phyloP scores from a whole-genome alignment of 768 basidiomycete species.

The Coprinopsis marcescibilis region DNA sequence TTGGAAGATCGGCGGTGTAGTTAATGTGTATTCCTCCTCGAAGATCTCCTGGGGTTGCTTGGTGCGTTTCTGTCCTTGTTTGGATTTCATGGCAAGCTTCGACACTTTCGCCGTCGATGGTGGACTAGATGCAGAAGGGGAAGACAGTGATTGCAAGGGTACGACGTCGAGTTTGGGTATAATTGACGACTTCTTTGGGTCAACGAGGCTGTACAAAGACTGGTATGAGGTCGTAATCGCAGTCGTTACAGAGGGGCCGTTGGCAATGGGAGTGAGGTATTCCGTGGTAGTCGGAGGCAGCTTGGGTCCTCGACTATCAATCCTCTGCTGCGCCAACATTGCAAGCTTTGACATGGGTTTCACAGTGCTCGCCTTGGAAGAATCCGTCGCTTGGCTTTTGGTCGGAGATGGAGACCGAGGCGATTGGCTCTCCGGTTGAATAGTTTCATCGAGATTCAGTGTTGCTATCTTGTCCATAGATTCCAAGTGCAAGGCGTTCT shows the following conservation, averaged over 20 bases:
- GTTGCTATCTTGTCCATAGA: slow-evolving; percentile 34
- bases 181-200: slow-evolving; percentile 37
- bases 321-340: slow-evolving; percentile 60
- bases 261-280: slow-evolving; percentile 74
- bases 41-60: slow-evolving; percentile 22
- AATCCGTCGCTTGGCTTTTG: slow-evolving; percentile 3
- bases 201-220: slow-evolving; percentile 57
- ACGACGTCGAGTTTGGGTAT: slow-evolving; percentile 40
- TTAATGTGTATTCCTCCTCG: slow-evolving; percentile 34
- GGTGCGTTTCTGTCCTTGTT: slow-evolving; percentile 39
- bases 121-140: slow-evolving; percentile 24
- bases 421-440: slow-evolving; percentile 18
- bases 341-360: slow-evolving; percentile 42
- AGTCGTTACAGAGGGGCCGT: slow-evolving; percentile 75
- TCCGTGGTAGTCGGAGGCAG: slow-evolving; percentile 50
- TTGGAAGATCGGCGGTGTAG: slow-evolving; percentile 52
- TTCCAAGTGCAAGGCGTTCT: slow-evolving; percentile 61
- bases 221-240: slow-evolving; percentile 83
- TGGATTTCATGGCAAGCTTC: slow-evolving; percentile 73
- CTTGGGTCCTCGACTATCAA: slow-evolving; percentile 40
- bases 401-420: slow-evolving; percentile 9
- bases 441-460: slow-evolving; percentile 12
- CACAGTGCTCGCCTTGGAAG: slow-evolving; percentile 3
- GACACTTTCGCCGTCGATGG: slow-evolving; percentile 40
- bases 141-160: slow-evolving; percentile 26